Conservation (phyloP, 306 rosid genomes). For the Lathyrus oleraceus region DNA sequence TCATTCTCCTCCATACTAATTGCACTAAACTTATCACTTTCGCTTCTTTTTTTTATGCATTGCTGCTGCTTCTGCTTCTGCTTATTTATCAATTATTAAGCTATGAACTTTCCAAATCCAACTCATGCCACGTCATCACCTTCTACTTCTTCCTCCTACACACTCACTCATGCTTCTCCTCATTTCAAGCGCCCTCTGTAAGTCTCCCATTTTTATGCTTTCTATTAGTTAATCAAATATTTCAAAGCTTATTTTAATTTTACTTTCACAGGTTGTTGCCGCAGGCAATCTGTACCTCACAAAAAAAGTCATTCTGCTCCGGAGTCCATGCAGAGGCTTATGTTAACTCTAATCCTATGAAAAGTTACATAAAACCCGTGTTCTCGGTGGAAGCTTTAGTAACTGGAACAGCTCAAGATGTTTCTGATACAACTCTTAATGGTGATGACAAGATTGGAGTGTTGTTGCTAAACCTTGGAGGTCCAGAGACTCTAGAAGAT, state of each 20-base stretch:
- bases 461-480: constrained; percentile 90
- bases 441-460: constrained; percentile 82
- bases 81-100: background rate
- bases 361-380: constrained; percentile 45
- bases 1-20: too few species aligned
- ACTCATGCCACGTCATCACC: constrained; percentile 50
- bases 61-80: too few species aligned
- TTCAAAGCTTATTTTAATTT: constrained; percentile 20
- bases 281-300: constrained; percentile 51
- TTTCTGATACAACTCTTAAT: constrained; percentile 48
- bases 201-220: constrained; percentile 32
- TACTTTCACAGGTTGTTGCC: constrained; percentile 49
- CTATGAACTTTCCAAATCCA: constrained; percentile 50
- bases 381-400: constrained; percentile 63
- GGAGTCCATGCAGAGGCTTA: constrained; percentile 48
- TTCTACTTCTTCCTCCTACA: constrained; percentile 49
- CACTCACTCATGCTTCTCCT: constrained; percentile 54
- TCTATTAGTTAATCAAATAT: too few species aligned
- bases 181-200: constrained; percentile 58
- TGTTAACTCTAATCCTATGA: constrained; percentile 37
- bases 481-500: constrained; percentile 95
- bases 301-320: constrained; percentile 49
- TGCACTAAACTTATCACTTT: too few species aligned
- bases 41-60: background rate
- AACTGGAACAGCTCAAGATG: constrained; percentile 49